Conservation (phyloP, 345 rosid genomes). For the Citrus unshiu region DNA sequence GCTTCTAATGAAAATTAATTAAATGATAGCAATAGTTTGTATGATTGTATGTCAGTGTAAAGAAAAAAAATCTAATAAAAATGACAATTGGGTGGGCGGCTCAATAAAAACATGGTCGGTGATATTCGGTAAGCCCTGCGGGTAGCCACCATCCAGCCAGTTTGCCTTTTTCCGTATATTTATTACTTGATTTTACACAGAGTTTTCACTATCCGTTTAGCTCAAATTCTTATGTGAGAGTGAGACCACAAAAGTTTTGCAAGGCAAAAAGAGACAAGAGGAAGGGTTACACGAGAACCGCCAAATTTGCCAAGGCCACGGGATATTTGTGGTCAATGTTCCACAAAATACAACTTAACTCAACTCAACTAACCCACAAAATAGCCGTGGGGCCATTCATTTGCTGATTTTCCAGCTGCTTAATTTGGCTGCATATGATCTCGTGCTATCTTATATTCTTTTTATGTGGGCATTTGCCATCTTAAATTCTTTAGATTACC, state of each 20-base stretch:
- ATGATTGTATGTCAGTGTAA: background rate
- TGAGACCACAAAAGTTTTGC: background rate
- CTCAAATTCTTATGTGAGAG: background rate
- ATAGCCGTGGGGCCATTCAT: no score
- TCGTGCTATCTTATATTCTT: no score
- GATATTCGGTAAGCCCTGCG: background rate
- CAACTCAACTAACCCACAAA: background rate
- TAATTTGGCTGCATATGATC: background rate
- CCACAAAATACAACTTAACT: conserved; percentile 18
- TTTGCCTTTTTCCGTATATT: background rate
- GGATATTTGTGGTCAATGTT: conserved; percentile 27
- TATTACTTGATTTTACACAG: background rate
- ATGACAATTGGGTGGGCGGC: conserved; percentile 10
- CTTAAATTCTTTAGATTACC: no score
- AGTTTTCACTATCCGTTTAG: background rate
- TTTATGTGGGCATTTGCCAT: no score
- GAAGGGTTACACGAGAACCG: conserved; percentile 54
- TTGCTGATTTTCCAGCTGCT: background rate
- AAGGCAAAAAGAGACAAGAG: conserved; percentile 23
- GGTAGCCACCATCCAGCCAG: background rate
- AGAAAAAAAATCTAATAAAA: background rate
- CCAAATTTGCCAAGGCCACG: conserved; percentile 66
- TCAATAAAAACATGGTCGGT: conserved; percentile 2
- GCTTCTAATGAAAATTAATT: background rate
- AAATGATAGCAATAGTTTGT: background rate